Evolutionary conservation across 2,329 filamentous ascomycete genomes (phyloP).

Genomic region (Didymella keratinophila): DNA sequence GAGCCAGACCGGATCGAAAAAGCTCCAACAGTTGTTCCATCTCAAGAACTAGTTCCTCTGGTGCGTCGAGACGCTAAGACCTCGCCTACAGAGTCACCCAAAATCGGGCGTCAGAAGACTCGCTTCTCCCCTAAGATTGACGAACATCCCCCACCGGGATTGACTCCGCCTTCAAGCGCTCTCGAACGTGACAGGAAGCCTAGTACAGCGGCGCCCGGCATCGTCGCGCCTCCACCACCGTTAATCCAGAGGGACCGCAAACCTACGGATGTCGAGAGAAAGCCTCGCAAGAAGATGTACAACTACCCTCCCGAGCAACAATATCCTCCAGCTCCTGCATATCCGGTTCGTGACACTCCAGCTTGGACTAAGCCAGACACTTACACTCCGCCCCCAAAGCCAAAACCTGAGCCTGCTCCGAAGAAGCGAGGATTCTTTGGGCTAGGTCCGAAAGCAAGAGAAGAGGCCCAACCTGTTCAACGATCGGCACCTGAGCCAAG

Average conservation of each 20-base stretch:
- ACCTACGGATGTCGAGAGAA: slow-evolving; percentile 12
- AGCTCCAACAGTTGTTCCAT: background rate
- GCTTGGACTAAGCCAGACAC: slow-evolving; percentile 33
- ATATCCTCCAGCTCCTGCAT: slow-evolving; percentile 34
- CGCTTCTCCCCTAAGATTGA: slow-evolving; percentile 5
- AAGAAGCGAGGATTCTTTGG: slow-evolving; percentile 16
- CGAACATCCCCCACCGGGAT: slow-evolving; percentile 9
- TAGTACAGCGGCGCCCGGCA: slow-evolving; percentile 28
- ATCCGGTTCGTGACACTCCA: slow-evolving; percentile 36
- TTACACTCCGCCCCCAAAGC: slow-evolving; percentile 25
- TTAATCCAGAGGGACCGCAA: slow-evolving; percentile 2
- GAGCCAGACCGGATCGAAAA: background rate
- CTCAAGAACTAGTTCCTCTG: background rate
- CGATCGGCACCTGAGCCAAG: background rate
- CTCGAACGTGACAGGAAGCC: slow-evolving; percentile 16
- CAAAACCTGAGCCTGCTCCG: slow-evolving; percentile 5
- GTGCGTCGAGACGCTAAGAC: background rate
- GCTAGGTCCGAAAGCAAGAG: background rate
- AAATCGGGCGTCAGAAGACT: background rate
- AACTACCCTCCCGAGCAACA: slow-evolving; percentile 31
- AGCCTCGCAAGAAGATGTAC: slow-evolving; percentile 17
- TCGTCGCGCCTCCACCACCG: slow-evolving; percentile 23
- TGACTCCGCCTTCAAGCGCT: background rate
- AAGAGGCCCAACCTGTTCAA: background rate
- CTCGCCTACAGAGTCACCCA: too few species aligned